Conservation (phyloP, 169 alveolate species). For the Plasmodium inui region DNA sequence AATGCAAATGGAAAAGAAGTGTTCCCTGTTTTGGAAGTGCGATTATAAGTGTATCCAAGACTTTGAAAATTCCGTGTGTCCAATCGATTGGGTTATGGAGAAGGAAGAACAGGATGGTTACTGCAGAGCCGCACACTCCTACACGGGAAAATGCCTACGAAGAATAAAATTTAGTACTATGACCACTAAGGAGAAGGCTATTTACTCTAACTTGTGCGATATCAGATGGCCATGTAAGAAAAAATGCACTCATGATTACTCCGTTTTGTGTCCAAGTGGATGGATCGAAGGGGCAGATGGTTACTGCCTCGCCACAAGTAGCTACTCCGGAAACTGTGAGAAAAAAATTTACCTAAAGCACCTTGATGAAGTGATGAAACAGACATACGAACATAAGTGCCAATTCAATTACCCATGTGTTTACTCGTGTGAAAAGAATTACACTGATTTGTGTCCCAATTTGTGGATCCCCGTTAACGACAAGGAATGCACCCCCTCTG, state of each 20-base stretch:
- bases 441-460: constrained; percentile 62
- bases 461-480: constrained; percentile 39
- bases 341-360: constrained; percentile 50
- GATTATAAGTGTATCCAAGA: constrained; percentile 58
- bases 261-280: constrained; percentile 83
- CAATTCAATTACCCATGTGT: constrained; percentile 73
- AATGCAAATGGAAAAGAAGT: constrained; percentile 40
- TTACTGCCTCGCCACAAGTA: constrained; percentile 65
- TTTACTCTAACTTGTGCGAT: constrained; percentile 71
- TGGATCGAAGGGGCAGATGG: constrained; percentile 79
- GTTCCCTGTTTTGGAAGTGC: constrained; percentile 67
- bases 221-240: constrained; percentile 72
- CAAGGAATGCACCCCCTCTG: constrained; percentile 74
- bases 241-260: constrained; percentile 80
- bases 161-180: constrained; percentile 45
- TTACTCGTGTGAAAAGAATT: constrained; percentile 67
- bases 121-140: constrained; percentile 81
- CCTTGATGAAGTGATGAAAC: constrained; percentile 56
- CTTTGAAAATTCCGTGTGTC: constrained; percentile 74
- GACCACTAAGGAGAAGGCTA: constrained; percentile 59
- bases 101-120: constrained; percentile 18
- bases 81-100: constrained; percentile 78
- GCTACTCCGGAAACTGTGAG: constrained; percentile 49
- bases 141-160: constrained; percentile 72
- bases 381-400: constrained; percentile 69